Base-by-base conservation (phyloP, 179 eudicot genomes). In the Actinidia chinensis region DNA sequence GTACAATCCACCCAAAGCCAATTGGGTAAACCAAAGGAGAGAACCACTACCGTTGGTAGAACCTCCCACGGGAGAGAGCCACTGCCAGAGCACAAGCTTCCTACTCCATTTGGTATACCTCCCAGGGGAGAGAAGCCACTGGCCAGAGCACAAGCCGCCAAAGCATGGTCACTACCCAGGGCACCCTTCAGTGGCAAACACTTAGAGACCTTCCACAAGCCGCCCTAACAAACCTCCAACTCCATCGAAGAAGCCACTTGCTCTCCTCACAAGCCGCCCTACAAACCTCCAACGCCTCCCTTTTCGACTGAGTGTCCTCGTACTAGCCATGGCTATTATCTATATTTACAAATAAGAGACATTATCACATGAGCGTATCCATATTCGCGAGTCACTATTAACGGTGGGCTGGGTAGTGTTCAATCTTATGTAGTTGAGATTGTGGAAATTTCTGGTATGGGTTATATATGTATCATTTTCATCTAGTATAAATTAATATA, bases 51-150 rank as follows among this genome's bases (percentile, higher is more conserved):
- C 9, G n/a, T n/a, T n/a, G n/a, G n/a, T n/a, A 4, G 33, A 68
- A 13, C 71, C 71, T 1, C 73, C 79, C 18, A 55, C 52, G 73
- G 63, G 48, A 8, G 79, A 67, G 55, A 54, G 40, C 80, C 75
- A 14, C 63, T 47, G 22, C 9, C n/a, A 12, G 77, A 71, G 40
- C 47, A 73, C 65, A 74, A 55, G 22, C 82, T 78, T 11, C 52
- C 65, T 8, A 63, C 33, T 58, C 70, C 76, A 33, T 5, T 10
- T 15, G 76, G 63, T 13, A 71, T 60, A 47, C 70, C 70, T 4
- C 72, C 64, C 42, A 64, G 48, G 64, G 81, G 77, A 20, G 68
- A 73, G 13, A 50, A 63, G 59, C 81, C 76, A 59, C 80, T 66
- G 25, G 25, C 44, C 14, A 13, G 58, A 33, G 48, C n/a, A 48